Evolutionary conservation across 176 grass and related monocot species (phyloP).

Genomic region (Zoysia pacifica): DNA sequence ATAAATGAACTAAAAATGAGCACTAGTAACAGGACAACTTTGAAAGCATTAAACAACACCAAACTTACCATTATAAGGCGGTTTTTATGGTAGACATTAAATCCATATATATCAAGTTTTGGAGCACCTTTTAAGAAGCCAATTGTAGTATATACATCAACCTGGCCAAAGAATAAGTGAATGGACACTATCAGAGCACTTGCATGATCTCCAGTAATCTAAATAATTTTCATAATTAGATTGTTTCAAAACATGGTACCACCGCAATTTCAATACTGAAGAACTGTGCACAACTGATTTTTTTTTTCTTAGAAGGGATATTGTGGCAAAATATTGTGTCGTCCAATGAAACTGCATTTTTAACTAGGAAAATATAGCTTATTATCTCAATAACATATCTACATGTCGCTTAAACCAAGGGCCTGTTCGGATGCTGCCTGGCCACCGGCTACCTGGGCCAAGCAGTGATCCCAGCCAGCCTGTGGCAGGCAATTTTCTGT

Average conservation of each 20-base stretch:
- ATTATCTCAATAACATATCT: conserved; percentile 5
- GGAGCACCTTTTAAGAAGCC: conserved; percentile 76
- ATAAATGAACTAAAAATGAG: neutral
- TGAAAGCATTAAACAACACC: conserved; percentile 18
- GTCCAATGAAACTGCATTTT: conserved; percentile 15
- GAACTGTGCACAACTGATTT: neutral
- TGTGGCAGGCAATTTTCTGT: too few relatives aligned
- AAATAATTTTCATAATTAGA: conserved; percentile 26
- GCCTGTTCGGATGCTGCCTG: too few relatives aligned
- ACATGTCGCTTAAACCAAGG: neutral
- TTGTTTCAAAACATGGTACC: neutral
- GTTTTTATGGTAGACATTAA: conserved; percentile 75
- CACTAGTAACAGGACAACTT: neutral
- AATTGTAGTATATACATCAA: conserved; percentile 59
- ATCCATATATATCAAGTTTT: conserved; percentile 61
- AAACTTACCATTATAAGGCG: conserved; percentile 71
- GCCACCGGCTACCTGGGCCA: too few relatives aligned
- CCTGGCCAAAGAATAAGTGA: conserved; percentile 41
- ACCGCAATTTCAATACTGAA: neutral
- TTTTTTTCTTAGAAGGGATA: neutral
- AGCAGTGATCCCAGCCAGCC: too few relatives aligned
- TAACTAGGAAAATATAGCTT: conserved; percentile 4
- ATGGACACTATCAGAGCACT: conserved; percentile 20
- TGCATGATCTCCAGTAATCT: neutral
- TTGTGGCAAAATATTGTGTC: conserved; percentile 5